Conservation (phyloP, 331 rosid genomes). For the Telfairia occidentalis region DNA sequence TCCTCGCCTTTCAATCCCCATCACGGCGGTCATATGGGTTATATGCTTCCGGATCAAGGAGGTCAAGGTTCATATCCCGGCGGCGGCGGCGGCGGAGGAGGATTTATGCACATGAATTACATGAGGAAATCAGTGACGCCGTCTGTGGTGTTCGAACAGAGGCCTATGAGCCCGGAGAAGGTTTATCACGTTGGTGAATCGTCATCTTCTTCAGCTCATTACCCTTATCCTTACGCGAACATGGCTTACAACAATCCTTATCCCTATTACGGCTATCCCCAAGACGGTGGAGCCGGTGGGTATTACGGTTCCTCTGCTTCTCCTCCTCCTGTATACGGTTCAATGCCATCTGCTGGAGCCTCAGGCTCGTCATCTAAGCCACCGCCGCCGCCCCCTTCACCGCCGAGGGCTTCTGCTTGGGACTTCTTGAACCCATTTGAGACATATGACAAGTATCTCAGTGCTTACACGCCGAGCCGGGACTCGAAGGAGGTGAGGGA, state of each 20-base stretch:
- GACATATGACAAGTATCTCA: constrained; percentile 25
- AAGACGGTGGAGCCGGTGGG: constrained; percentile 28
- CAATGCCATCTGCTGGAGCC: constrained; percentile 18
- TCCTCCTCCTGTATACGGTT: constrained; percentile 28
- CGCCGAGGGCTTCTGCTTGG: constrained; percentile 64
- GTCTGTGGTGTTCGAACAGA: constrained; percentile 54
- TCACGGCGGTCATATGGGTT: constrained; percentile 21
- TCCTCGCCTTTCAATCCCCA: constrained; percentile 41
- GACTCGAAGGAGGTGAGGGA: constrained; percentile 72
- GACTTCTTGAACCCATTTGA: constrained; percentile 60
- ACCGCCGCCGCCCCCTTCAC: constrained; percentile 73
- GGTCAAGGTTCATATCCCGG: constrained; percentile 21
- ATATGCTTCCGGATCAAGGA: constrained; percentile 20
- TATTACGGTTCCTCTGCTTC: constrained; percentile 22
- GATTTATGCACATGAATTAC: constrained; percentile 44
- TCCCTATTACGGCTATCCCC: constrained; percentile 23
- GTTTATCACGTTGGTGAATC: constrained; percentile 51
- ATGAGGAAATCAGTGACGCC: constrained; percentile 55
- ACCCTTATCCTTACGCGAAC: constrained; percentile 17
- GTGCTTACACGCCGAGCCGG: constrained; percentile 47
- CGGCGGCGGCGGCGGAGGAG: constrained; percentile 14
- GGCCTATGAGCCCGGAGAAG: constrained; percentile 32
- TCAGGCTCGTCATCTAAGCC: constrained; percentile 41
- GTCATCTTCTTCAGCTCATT: constrained; percentile 36
- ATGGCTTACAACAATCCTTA: constrained; percentile 18